These are phyloP conservation scores for Saccharomyces pastorianus DNA, from an alignment of 1,139 yeast species.

Conservation along the genomic window DNA sequence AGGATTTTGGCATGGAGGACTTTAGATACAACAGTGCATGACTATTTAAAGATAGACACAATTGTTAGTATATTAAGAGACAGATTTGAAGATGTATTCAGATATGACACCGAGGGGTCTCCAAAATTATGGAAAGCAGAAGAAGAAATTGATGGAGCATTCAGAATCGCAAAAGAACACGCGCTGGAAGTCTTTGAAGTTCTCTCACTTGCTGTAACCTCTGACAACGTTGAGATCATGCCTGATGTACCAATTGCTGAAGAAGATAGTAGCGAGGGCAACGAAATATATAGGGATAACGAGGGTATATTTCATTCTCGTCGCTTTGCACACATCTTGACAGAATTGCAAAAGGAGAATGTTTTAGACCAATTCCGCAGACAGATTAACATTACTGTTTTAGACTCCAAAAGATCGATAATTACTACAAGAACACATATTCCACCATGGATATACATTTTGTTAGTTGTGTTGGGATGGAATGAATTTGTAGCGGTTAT, in stretches of 20 bases:
- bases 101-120: constrained; percentile 74
- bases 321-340: constrained; percentile 51
- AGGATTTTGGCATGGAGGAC: constrained; percentile 56
- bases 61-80: constrained; percentile 53
- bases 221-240: constrained; percentile 44
- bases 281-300: constrained; percentile 35
- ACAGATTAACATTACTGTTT: constrained; percentile 69
- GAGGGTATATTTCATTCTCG: constrained; percentile 28
- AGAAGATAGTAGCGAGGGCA: constrained; percentile 38
- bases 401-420: constrained; percentile 77
- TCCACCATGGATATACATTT: constrained; percentile 71
- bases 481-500: constrained; percentile 86
- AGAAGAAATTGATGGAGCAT: constrained; percentile 62
- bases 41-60: constrained; percentile 52
- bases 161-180: constrained; percentile 47
- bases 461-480: constrained; percentile 82
- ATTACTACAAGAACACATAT: constrained; percentile 65
- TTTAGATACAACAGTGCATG: constrained; percentile 52
- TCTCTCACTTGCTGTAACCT: constrained; percentile 48
- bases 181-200: constrained; percentile 55
- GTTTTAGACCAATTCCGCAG: constrained; percentile 58
- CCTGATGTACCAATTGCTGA: constrained; percentile 42
- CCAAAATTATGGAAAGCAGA: constrained; percentile 78
- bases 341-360: constrained; percentile 49
- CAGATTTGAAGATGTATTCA: constrained; percentile 70